Percentiles rank a stretch among this genome's conserved stretches.
phyloP scores from a whole-genome alignment of 1,139 yeast genomes.

The Kodamaea sp. region DNA sequence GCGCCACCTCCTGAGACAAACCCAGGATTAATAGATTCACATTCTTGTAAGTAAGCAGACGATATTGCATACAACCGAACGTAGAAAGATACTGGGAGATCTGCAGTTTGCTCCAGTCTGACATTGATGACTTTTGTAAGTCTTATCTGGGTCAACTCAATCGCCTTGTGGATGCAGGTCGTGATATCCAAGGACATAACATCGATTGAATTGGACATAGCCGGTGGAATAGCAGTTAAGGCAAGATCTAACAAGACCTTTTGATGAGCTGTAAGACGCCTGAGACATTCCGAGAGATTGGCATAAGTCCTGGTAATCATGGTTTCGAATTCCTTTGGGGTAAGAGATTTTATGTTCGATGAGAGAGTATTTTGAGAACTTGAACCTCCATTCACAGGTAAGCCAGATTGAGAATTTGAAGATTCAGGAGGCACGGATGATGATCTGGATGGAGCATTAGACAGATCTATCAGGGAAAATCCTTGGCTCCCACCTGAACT shows the following conservation, averaged over 20 bases:
- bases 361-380: slow-evolving; percentile 38
- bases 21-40: slow-evolving; percentile 83
- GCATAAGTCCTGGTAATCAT: slow-evolving; percentile 68
- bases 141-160: slow-evolving; percentile 73
- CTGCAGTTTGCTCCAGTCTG: slow-evolving; percentile 70
- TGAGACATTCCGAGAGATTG: slow-evolving; percentile 67
- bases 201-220: slow-evolving; percentile 38
- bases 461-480: slow-evolving; percentile 18
- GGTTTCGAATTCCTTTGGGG: slow-evolving; percentile 71
- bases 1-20: slow-evolving; percentile 54
- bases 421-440: slow-evolving; percentile 31
- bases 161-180: slow-evolving; percentile 59
- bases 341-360: slow-evolving; percentile 57
- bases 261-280: slow-evolving; percentile 77
- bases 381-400: neutral
- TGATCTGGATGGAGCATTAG: slow-evolving; percentile 32
- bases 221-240: slow-evolving; percentile 50
- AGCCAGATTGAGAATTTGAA: neutral
- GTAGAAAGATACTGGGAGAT: slow-evolving; percentile 55
- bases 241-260: slow-evolving; percentile 75
- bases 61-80: slow-evolving; percentile 66
- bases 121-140: slow-evolving; percentile 78
- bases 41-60: slow-evolving; percentile 72
- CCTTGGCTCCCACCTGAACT: slow-evolving; percentile 8
- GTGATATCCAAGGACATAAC: slow-evolving; percentile 68